phyloP scores from a whole-genome alignment of 1,284 basidiomycete species.

The Malassezia caprae region DNA sequence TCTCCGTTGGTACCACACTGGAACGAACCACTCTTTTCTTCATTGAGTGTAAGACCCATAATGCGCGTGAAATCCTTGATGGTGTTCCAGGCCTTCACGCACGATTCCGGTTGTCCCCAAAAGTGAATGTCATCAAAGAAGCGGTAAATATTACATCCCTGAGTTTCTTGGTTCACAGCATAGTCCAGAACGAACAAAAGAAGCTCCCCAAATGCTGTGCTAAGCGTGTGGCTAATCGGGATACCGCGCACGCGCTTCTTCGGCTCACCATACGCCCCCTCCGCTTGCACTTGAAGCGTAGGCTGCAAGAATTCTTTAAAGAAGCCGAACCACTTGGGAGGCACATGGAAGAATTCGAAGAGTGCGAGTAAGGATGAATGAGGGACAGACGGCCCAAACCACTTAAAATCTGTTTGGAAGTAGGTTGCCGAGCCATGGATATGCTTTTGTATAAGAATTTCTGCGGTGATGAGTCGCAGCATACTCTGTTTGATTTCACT shows the following conservation, averaged over 20 bases:
- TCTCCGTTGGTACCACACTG: background rate
- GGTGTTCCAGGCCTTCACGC: background rate
- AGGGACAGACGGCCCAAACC: slow-evolving; percentile 7
- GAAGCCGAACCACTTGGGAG: background rate
- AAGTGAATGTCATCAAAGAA: slow-evolving; percentile 7
- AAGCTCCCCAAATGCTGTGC: slow-evolving; percentile 1
- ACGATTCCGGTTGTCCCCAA: background rate
- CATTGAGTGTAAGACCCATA: slow-evolving; percentile 1
- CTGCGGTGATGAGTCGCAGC: background rate
- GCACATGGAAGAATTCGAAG: slow-evolving; percentile 1
- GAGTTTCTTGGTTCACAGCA: slow-evolving; percentile 4
- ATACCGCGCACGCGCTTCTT: background rate
- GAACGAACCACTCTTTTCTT: slow-evolving; percentile 3
- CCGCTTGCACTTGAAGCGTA: background rate
- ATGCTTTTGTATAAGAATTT: background rate
- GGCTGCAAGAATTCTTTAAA: background rate
- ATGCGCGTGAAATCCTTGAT: background rate
- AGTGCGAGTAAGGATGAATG: background rate
- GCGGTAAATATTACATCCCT: background rate
- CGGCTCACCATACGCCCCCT: background rate
- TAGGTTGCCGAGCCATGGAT: background rate
- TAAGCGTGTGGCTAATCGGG: slow-evolving; percentile 3
- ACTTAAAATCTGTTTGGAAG: slow-evolving; percentile 6
- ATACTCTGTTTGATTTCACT: background rate
- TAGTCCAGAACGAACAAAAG: slow-evolving; percentile 3